Evolutionary conservation across 2,329 filamentous ascomycete species (phyloP).

Genomic region (Claviceps purpurea): DNA sequence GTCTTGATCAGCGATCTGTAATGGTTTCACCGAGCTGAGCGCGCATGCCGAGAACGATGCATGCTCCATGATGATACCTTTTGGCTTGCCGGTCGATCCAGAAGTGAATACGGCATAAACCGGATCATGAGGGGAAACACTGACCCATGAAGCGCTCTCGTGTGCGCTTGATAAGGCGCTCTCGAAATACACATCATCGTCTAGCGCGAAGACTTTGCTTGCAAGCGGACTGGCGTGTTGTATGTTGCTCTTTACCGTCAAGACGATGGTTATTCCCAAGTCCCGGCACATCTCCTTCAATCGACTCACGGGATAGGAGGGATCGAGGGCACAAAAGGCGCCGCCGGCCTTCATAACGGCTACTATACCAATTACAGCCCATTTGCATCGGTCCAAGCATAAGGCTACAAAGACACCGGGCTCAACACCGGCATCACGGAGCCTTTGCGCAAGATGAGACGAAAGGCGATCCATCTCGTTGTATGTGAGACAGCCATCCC

Average conservation of each 20-base stretch:
- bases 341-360: constrained; percentile 19
- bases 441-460: background rate
- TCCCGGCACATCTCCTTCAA: constrained; percentile 3
- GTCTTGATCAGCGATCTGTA: background rate
- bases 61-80: constrained; percentile 16
- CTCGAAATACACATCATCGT: too few species aligned
- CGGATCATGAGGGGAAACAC: background rate
- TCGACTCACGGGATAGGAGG: constrained; percentile 5
- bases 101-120: constrained; percentile 36
- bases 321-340: constrained; percentile 18
- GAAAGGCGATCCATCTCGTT: constrained; percentile 1
- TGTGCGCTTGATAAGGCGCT: too few species aligned
- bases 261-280: background rate
- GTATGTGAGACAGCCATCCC: constrained; percentile 6
- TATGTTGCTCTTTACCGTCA: background rate
- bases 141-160: background rate
- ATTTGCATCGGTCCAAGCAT: constrained; percentile 16
- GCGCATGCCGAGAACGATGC: constrained; percentile 3
- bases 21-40: background rate
- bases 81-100: constrained; percentile 37
- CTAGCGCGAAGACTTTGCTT: too few species aligned
- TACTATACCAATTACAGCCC: constrained; percentile 12
- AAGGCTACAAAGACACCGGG: constrained; percentile 10
- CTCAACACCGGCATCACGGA: background rate
- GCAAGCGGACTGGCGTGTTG: background rate